Evolutionary conservation across 306 rosid species (phyloP), one percentile per base, ranked within the genome.

Genomic region (Benincasa hispida): DNA sequence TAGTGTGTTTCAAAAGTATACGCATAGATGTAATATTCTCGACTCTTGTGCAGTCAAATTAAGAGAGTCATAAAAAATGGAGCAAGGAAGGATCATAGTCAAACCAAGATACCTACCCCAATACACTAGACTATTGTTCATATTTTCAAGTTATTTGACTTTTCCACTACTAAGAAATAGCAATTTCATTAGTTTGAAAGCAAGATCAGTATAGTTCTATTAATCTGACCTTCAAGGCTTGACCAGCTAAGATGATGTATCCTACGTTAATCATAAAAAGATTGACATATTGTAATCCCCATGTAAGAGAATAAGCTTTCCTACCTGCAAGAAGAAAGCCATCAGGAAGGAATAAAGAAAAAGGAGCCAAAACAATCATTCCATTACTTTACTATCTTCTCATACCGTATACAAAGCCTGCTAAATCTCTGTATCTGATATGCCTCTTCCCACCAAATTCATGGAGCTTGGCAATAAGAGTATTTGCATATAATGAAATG

Each of bases 211-310:
- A n/a, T 25, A 47, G 10, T 25, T 45, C n/a, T 68, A 41, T 11
- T 22, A 21, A 68, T 68, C 81, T 79, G 78, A 94, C 98, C 96
- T 94, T 94, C 47, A 94, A 82, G 78, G 98, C 97, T 3, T 88
- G 88, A 77, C 98, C 98, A 25, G 97, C 98, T 83, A 94, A 83
- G 82, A 94, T 94, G 83, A 94, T 85, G 35, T 1, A 94, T 10
- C 97, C 99, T 1, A 89, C 86, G 80, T 94, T 94, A 59, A 94
- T 94, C 97, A 94, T 94, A 84, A 94, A 94, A 81, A 94, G 97
- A 80, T 94, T 94, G 82, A 84, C 81, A 81, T 91, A 94, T 74
- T 94, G 98, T 83, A 94, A 83, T 37, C 84, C 81, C 98, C 99
- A 94, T 18, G 97, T 94, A 34, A 91, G 93, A 32, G 75, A 69